These are phyloP conservation scores for Serendipita sp. DNA, from an alignment of 768 basidiomycete species.

Conservation along the genomic window DNA sequence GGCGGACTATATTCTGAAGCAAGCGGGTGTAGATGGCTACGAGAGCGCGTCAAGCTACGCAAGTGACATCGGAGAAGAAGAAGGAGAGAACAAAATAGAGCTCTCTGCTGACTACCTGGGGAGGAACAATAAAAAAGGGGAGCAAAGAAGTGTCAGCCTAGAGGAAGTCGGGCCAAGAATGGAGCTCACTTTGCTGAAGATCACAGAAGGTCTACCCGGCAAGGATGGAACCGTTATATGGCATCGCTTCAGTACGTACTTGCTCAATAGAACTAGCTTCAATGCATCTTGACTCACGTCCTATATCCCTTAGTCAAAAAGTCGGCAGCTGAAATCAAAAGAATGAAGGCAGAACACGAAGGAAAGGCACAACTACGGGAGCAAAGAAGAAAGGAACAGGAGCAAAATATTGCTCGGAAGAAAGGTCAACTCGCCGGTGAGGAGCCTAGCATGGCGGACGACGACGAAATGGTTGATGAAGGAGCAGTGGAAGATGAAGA, in stretches of 20 bases:
- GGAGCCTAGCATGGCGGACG: conserved; percentile 16
- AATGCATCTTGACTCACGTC: not conserved
- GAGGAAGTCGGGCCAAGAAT: conserved; percentile 93
- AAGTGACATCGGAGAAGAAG: conserved; percentile 60
- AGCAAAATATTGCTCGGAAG: conserved; percentile 77
- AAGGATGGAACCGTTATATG: conserved; percentile 87
- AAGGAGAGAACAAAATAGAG: conserved; percentile 61
- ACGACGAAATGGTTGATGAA: conserved; percentile 20
- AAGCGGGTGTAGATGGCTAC: conserved; percentile 54
- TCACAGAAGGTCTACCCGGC: conserved; percentile 84
- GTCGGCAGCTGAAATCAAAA: conserved; percentile 54
- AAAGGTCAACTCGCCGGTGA: conserved; percentile 28
- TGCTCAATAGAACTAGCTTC: not conserved
- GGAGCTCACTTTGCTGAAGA: conserved; percentile 85
- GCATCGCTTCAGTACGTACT: conserved; percentile 73
- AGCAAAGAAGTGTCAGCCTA: conserved; percentile 75
- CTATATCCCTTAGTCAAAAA: conserved; percentile 55
- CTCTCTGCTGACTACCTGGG: conserved; percentile 91
- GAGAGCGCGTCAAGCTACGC: conserved; percentile 69
- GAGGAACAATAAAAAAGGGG: conserved; percentile 81
- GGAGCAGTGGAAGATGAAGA: conserved; percentile 25
- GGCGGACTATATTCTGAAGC: conserved; percentile 80
- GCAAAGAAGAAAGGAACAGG: conserved; percentile 76
- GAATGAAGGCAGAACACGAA: conserved; percentile 56
- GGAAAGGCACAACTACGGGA: conserved; percentile 61